Evolutionary conservation across 108 stramenopile species (phyloP).

Genomic region (Cylindrotheca fusiformis): DNA sequence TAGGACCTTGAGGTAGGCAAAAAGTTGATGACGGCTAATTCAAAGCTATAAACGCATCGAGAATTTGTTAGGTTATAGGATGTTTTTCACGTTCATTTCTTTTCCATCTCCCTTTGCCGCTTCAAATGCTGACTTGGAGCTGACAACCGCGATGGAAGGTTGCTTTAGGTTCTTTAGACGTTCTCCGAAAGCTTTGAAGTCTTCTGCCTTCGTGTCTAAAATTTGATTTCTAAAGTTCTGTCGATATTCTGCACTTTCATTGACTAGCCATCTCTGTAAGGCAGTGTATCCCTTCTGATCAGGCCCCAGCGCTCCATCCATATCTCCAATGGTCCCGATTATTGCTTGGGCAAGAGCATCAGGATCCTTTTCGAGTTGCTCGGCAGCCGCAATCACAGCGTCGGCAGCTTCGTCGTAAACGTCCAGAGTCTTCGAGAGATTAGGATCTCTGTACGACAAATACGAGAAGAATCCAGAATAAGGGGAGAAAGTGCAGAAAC

Average conservation of each 20-base stretch:
- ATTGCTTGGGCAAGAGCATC: slow-evolving; percentile 81
- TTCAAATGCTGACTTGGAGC: slow-evolving; percentile 87
- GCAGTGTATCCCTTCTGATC: slow-evolving; percentile 83
- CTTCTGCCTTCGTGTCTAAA: slow-evolving; percentile 79
- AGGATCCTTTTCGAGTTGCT: slow-evolving; percentile 74
- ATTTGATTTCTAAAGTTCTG: slow-evolving; percentile 88
- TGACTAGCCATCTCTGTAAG: slow-evolving; percentile 80
- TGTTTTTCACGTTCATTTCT: slow-evolving; percentile 48
- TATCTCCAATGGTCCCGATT: slow-evolving; percentile 92
- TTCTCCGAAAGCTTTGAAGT: slow-evolving; percentile 88
- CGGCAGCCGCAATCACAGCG: slow-evolving; percentile 69
- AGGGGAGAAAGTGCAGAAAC: slow-evolving; percentile 89
- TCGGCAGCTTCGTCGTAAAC: slow-evolving; percentile 92
- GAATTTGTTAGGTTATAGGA: too few relatives aligned
- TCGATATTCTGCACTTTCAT: slow-evolving; percentile 79
- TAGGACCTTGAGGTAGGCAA: too few relatives aligned
- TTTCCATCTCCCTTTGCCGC: slow-evolving; percentile 78
- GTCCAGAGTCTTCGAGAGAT: slow-evolving; percentile 90
- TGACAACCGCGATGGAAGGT: slow-evolving; percentile 83
- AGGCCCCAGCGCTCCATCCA: slow-evolving; percentile 89
- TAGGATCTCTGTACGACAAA: slow-evolving; percentile 95
- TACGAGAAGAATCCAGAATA: slow-evolving; percentile 81
- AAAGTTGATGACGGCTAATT: too few relatives aligned
- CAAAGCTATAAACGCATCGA: too few relatives aligned
- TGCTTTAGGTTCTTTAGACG: slow-evolving; percentile 80